Evolutionary conservation across 2,329 filamentous ascomycete species (phyloP), one percentile per base, ranked within the genome.

Genomic region (Aspergillus japonicus): DNA sequence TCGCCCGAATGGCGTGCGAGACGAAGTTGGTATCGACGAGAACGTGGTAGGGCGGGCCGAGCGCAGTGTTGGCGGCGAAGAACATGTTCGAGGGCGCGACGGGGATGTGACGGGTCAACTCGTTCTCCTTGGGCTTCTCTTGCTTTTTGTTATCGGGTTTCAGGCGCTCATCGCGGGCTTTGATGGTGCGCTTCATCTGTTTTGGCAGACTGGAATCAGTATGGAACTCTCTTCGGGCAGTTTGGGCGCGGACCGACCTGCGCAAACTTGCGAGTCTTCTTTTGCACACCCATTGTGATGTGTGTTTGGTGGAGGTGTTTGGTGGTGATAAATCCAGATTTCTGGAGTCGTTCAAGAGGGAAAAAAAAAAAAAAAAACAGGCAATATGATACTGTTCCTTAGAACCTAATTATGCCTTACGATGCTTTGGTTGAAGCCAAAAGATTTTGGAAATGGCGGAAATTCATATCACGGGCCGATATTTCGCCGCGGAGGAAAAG

Each of bases 231-330:
- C 92, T 84, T 50, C 85, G 87, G 49, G 26, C 2, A 26, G 21
- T 39, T 14, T 12, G 23, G 4, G 11, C 6, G 42, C 10, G 16
- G 4, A 50, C 96, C 96, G 72, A 92, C 85, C 74, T 84, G 81
- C 53, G 87, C 94, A 76, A 96, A 98, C 81, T 97, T 97, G 81
- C 93, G 88, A 56, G 91, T 96, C 76, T 88, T 91, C 82, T 96
- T 96, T 64, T 88, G 86, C 68, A 92, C 86, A 78, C 92, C 93
- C 94, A 97, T 97, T n/a, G 31, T 67, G 64, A 59, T 14, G 31
- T 35, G 5, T 35, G 3, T 16, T 4, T 4, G 16, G 4, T 2
- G 12, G 14, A 35, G 1, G 4, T 16, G 5, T 44, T 4, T 19
- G 14, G 39, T 19, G 2, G 39, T n/a, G 16, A 1, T 8, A 19